Evolutionary conservation across 2,329 filamentous ascomycete species (phyloP).

Genomic region (Sporothrix phasma): DNA sequence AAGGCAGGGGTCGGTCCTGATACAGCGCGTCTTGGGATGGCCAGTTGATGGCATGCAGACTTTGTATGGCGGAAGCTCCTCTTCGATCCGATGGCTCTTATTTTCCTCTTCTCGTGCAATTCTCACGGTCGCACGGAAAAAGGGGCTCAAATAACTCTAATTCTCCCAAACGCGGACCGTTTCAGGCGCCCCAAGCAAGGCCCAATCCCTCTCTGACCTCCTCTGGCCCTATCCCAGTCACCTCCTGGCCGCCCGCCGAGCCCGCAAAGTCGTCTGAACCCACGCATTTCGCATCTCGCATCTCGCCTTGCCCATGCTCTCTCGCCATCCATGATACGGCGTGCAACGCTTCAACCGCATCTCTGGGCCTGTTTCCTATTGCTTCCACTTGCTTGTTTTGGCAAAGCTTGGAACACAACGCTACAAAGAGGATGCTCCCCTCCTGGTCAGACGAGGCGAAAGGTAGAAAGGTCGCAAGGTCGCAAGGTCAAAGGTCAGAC

Average conservation of each 20-base stretch:
- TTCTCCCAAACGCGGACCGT: conserved; percentile 4
- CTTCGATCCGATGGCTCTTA: too few relatives aligned
- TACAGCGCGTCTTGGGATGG: too few relatives aligned
- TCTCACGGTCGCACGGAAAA: neutral
- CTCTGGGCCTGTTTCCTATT: neutral
- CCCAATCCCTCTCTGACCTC: too few relatives aligned
- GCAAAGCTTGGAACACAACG: conserved; percentile 9
- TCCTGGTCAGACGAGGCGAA: neutral
- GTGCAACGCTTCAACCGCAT: too few relatives aligned
- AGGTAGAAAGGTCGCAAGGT: too few relatives aligned
- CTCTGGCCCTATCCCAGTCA: neutral
- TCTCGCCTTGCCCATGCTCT: neutral
- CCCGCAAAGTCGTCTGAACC: neutral
- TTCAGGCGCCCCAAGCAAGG: conserved; percentile 11
- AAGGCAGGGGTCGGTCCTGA: neutral
- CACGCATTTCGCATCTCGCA: neutral
- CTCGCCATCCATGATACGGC: too few relatives aligned
- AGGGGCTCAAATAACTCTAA: conserved; percentile 3
- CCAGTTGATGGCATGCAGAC: too few relatives aligned
- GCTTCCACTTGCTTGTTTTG: conserved; percentile 11
- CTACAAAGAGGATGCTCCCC: neutral
- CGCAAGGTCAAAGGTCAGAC: too few relatives aligned
- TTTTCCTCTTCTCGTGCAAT: neutral
- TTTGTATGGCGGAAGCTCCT: too few relatives aligned
- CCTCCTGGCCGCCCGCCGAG: neutral